phyloP scores from a whole-genome alignment of 2,329 filamentous ascomycete species.

The Epichloe scottii region DNA sequence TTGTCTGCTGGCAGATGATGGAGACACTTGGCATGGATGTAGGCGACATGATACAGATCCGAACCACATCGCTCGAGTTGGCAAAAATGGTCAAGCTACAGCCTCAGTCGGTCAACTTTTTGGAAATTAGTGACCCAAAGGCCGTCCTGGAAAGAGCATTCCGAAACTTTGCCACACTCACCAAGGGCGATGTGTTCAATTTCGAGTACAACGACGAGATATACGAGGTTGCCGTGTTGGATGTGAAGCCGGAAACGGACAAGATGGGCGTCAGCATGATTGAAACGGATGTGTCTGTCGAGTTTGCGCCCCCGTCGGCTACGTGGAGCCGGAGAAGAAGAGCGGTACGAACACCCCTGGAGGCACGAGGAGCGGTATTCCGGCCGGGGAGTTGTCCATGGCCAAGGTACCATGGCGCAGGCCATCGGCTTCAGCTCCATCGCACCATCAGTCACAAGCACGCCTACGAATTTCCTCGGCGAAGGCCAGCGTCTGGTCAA shows the following conservation, averaged over 20 bases:
- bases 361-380: slow-evolving; percentile 50
- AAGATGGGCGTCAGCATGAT: slow-evolving; percentile 87
- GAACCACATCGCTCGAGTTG: slow-evolving; percentile 82
- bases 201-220: slow-evolving; percentile 93
- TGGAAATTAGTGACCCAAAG: slow-evolving; percentile 94
- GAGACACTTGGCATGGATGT: slow-evolving; percentile 78
- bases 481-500: slow-evolving; percentile 79
- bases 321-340: slow-evolving; percentile 68
- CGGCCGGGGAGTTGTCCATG: slow-evolving; percentile 66
- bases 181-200: slow-evolving; percentile 87
- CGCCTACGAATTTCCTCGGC: slow-evolving; percentile 65
- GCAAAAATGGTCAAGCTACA: slow-evolving; percentile 94
- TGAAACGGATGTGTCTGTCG: slow-evolving; percentile 91
- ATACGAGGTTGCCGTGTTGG: slow-evolving; percentile 85
- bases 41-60: slow-evolving; percentile 88
- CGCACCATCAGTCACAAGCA: slow-evolving; percentile 61
- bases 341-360: slow-evolving; percentile 83
- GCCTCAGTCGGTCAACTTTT: slow-evolving; percentile 82
- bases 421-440: slow-evolving; percentile 95
- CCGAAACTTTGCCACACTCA: slow-evolving; percentile 87
- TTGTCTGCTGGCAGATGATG: slow-evolving; percentile 60
- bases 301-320: slow-evolving; percentile 93
- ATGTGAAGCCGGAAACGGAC: slow-evolving; percentile 75
- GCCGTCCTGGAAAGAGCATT: slow-evolving; percentile 95
- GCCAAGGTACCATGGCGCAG: slow-evolving; percentile 88